Evolutionary conservation across 2,329 filamentous ascomycete genomes (phyloP).

Genomic region (Cryphonectria radicalis): DNA sequence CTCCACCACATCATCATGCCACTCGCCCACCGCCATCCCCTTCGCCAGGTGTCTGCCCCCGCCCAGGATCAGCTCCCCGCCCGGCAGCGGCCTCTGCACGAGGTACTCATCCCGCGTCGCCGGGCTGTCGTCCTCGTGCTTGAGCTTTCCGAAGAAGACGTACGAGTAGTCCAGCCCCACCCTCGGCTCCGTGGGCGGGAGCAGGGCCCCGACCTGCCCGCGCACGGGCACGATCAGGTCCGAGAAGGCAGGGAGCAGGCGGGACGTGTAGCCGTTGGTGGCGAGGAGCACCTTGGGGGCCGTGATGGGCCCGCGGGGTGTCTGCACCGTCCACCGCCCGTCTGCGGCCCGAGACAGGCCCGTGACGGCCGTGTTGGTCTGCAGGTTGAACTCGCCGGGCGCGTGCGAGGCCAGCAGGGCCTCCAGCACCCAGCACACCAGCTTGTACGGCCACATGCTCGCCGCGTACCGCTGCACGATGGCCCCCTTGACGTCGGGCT

Average conservation of each 20-base stretch:
- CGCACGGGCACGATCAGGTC: conserved; percentile 77
- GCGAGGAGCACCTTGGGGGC: conserved; percentile 72
- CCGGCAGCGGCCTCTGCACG: conserved; percentile 65
- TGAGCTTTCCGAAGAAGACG: conserved; percentile 57
- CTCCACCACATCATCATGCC: conserved; percentile 43
- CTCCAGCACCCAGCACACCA: conserved; percentile 74
- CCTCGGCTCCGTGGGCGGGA: conserved; percentile 52
- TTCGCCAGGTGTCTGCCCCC: conserved; percentile 66
- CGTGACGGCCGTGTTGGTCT: conserved; percentile 72
- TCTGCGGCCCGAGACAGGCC: conserved; percentile 39
- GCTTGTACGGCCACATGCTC: conserved; percentile 82
- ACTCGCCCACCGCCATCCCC: conserved; percentile 47
- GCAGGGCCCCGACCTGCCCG: conserved; percentile 72
- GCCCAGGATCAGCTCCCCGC: conserved; percentile 69
- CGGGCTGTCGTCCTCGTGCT: conserved; percentile 30
- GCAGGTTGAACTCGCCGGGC: conserved; percentile 65
- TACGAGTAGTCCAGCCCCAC: conserved; percentile 61
- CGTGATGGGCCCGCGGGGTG: conserved; percentile 67
- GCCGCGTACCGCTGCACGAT: conserved; percentile 69
- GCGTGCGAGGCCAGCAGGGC: conserved; percentile 49
- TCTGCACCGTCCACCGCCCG: conserved; percentile 64
- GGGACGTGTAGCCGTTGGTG: conserved; percentile 83
- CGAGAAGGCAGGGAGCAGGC: conserved; percentile 70
- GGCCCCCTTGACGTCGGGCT: conserved; percentile 61
- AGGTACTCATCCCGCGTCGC: conserved; percentile 71